Percentiles rank a stretch among this genome's conserved stretches.
Evolutionary conservation across 257 asterid genomes (phyloP).

Genomic region (Datura wrightii): DNA sequence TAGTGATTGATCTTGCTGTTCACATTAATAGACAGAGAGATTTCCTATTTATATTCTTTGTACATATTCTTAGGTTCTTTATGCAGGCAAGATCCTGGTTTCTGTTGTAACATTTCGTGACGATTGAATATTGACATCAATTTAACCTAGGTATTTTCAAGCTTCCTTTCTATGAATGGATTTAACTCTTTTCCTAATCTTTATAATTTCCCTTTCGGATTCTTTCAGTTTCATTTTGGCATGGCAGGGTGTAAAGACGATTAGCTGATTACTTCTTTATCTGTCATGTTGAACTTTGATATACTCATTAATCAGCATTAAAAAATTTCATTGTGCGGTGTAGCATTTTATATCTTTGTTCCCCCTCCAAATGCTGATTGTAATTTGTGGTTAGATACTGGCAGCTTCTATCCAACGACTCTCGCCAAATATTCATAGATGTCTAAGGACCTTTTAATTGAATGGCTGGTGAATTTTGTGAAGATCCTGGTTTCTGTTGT

Average conservation of each 20-base stretch:
- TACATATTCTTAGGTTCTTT: neutral
- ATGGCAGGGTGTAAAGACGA: slow-evolving; percentile 11
- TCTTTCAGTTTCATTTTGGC: slow-evolving; percentile 17
- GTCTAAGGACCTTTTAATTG: neutral
- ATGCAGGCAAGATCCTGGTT: neutral
- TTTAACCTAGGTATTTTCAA: slow-evolving; percentile 1
- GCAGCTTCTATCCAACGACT: neutral
- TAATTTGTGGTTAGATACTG: slow-evolving; percentile 11
- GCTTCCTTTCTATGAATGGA: neutral
- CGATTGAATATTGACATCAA: neutral
- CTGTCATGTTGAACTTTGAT: slow-evolving; percentile 5
- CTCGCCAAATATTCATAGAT: neutral
- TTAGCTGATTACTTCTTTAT: neutral
- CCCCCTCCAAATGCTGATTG: neutral
- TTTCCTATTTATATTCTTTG: slow-evolving; percentile 23
- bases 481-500: neutral
- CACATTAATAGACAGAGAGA: neutral
- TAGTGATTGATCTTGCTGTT: slow-evolving; percentile 36
- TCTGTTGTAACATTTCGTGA: neutral
- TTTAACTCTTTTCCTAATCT: neutral
- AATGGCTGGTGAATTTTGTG: neutral
- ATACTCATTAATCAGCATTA: slow-evolving; percentile 20
- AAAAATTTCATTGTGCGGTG: neutral
- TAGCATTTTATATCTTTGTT: neutral
- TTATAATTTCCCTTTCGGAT: neutral